Conservation (phyloP, 306 rosid species). For the Ochetophila trinervis region DNA sequence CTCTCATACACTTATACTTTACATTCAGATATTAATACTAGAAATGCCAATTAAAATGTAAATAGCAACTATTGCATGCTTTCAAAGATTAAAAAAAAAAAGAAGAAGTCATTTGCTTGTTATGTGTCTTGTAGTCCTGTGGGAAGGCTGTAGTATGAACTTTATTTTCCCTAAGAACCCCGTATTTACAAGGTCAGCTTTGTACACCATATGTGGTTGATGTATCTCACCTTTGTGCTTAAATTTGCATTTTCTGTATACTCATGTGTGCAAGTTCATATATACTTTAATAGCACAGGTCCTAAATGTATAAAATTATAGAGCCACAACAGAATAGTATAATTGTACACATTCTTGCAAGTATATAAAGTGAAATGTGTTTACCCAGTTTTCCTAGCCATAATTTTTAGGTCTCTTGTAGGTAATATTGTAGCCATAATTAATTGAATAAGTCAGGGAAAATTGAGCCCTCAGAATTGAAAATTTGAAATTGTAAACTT, state of each 20-base stretch:
- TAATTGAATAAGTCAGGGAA: not conserved
- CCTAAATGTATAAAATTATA: not conserved
- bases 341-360: not conserved
- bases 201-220: not conserved
- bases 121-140: not conserved
- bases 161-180: not conserved
- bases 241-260: not conserved
- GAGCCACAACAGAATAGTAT: not conserved
- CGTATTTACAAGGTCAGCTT: not conserved
- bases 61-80: conserved; percentile 1
- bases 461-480: not conserved
- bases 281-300: not conserved
- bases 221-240: not conserved
- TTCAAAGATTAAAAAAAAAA: not conserved
- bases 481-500: not conserved
- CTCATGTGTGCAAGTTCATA: not conserved
- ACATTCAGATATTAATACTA: conserved; percentile 11
- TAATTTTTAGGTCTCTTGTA: not conserved
- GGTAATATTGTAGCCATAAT: no score
- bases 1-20: conserved; percentile 30
- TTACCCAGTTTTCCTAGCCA: not conserved
- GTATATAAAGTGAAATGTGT: not conserved
- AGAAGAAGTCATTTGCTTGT: not conserved
- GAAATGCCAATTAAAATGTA: not conserved
- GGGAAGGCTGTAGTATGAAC: not conserved